Conservation (phyloP, 2,329 filamentous ascomycete genomes). For the Fusarium xylarioides region DNA sequence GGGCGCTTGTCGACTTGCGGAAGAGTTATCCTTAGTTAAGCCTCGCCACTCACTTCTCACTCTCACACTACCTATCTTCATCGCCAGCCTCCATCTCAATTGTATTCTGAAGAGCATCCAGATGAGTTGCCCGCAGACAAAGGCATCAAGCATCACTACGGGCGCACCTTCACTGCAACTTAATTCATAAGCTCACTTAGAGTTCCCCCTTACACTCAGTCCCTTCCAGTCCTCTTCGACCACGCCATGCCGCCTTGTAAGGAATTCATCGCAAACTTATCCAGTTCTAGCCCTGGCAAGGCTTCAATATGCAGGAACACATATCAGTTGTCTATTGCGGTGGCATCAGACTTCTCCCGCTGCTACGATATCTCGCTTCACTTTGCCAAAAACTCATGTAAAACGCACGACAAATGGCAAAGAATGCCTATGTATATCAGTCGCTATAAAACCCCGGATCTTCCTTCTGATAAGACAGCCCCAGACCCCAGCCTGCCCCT, state of each 20-base stretch:
- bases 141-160: background rate
- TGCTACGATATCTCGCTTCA: background rate
- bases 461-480: slow-evolving; percentile 36
- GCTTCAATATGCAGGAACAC: slow-evolving; percentile 13
- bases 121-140: background rate
- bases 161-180: background rate
- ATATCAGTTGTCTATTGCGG: background rate
- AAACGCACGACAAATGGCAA: slow-evolving; percentile 34
- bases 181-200: background rate
- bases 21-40: background rate
- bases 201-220: background rate
- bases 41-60: slow-evolving; percentile 8
- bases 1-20: slow-evolving; percentile 35
- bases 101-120: background rate
- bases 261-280: slow-evolving; percentile 5
- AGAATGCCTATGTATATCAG: background rate
- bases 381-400: slow-evolving; percentile 20
- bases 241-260: background rate
- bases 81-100: background rate
- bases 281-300: background rate
- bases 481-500: slow-evolving; percentile 23
- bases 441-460: slow-evolving; percentile 8
- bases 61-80: background rate
- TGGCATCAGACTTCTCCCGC: background rate
- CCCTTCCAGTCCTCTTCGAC: background rate